These are phyloP conservation scores for Lenwebbia sp. DNA, from an alignment of 345 rosid species.

Conservation along the genomic window DNA sequence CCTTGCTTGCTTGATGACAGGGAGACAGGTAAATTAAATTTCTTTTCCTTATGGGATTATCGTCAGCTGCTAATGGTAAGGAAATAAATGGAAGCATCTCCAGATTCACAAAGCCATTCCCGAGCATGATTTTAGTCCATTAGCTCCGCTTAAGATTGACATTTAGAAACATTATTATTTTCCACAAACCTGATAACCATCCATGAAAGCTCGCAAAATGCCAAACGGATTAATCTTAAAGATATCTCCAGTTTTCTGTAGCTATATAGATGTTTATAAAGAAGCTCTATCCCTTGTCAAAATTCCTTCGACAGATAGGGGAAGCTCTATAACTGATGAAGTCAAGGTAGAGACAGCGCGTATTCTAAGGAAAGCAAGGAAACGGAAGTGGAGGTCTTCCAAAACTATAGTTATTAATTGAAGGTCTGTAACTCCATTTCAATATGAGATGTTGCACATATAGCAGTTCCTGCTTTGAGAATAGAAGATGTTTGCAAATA, in stretches of 20 bases:
- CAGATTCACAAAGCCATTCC: background rate
- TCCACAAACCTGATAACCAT: background rate
- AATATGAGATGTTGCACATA: background rate
- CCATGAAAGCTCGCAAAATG: background rate
- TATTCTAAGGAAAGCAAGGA: slow-evolving; percentile 70
- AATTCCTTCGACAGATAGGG: background rate
- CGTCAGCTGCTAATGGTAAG: background rate
- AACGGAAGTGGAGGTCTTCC: slow-evolving; percentile 51
- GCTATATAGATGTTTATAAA: background rate
- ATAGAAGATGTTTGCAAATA: background rate
- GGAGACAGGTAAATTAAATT: slow-evolving; percentile 34
- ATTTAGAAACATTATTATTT: background rate
- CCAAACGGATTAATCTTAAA: background rate
- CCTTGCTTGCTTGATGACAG: slow-evolving; percentile 53
- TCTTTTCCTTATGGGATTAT: background rate
- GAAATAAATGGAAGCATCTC: background rate
- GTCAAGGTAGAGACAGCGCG: slow-evolving; percentile 47
- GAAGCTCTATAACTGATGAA: slow-evolving; percentile 9
- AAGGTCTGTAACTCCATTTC: slow-evolving; percentile 19
- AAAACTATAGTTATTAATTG: slow-evolving; percentile 61
- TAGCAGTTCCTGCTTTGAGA: background rate
- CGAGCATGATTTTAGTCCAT: background rate
- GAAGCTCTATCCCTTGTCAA: background rate
- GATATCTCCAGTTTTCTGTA: background rate
- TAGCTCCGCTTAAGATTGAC: background rate